Evolutionary conservation across 352 stramenopile species (phyloP), one percentile per base, ranked within the genome.

Genomic region (Phytophthora pluvialis): DNA sequence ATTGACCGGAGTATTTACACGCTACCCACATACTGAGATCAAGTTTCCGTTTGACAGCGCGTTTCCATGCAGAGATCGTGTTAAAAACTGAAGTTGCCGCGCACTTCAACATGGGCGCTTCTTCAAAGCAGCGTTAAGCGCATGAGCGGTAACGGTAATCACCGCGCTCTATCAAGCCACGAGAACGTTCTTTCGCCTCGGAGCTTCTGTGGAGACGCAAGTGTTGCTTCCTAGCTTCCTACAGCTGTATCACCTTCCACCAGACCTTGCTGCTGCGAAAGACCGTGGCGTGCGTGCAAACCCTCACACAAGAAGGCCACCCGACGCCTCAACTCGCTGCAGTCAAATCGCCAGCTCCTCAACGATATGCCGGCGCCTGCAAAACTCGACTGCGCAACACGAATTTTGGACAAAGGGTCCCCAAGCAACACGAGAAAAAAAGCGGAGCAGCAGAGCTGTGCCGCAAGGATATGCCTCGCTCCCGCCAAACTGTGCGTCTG

Each of bases 41-140:
- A 52, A 65, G 38, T 50, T 6, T 31, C 53, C 38, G 52, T 68
- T 69, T 69, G 53, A 64, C 52, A 64, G 35, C 44, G 60, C 53
- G 52, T 64, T 42, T 64, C 60, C 45, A 60, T 64, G 61, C 36
- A 18, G 15, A 64, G n/a, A 26, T 21, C 8, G 53, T 60, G 47
- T 53, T 58, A 52, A 43, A 58, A 64, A 45, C 53, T 44, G 33
- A 52, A 70, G 39, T 52, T 57, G 60, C 10, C 21, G 11, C 25
- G 18, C 60, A 38, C 52, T 69, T 69, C 60, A 64, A 69, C 28
- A 35, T n/a, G 6, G 26, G 29, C 21, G 9, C 38, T 53, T 59
- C 58, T 29, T 32, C 52, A 55, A 43, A 54, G 42, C 54, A 64
- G 31, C 54, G 61, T 59, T 52, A 57, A 69, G 52, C 51, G 60